Evolutionary conservation across 2,329 filamentous ascomycete genomes (phyloP).

Genomic region (Thielaviopsis ethacetica): DNA sequence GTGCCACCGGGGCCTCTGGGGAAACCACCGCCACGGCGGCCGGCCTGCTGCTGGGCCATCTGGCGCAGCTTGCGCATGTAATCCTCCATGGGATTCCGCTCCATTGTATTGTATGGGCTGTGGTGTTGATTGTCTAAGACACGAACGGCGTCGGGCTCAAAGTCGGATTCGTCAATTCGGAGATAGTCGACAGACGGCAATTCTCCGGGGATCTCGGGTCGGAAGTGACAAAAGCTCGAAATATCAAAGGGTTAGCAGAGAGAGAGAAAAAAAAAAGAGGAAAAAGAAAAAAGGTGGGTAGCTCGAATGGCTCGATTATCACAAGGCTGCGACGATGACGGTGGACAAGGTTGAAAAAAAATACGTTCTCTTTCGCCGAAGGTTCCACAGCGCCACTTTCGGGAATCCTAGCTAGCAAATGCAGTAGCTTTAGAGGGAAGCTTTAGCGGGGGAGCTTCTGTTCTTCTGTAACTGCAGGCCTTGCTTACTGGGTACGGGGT

Average conservation of each 20-base stretch:
- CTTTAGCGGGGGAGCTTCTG: neutral
- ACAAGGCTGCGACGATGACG: neutral
- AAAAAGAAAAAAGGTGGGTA: neutral
- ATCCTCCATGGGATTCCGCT: slow-evolving; percentile 28
- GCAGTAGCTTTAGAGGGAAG: neutral
- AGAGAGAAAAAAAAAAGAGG: neutral
- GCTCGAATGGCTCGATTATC: neutral
- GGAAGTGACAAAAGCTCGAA: neutral
- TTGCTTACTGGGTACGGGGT: too few species aligned
- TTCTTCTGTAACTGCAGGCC: neutral
- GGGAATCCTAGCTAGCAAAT: too few species aligned
- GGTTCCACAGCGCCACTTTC: slow-evolving; percentile 3
- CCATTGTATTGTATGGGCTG: slow-evolving; percentile 5
- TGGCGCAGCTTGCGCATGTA: slow-evolving; percentile 34
- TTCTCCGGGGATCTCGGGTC: neutral
- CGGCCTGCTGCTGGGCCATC: slow-evolving; percentile 26
- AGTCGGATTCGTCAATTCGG: slow-evolving; percentile 4
- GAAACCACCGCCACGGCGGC: slow-evolving; percentile 26
- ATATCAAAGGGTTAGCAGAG: neutral
- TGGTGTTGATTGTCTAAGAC: neutral
- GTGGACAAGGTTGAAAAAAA: neutral
- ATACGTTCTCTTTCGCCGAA: neutral
- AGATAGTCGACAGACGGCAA: neutral
- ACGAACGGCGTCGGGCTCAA: slow-evolving; percentile 7
- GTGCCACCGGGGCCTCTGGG: slow-evolving; percentile 23